Conservation (phyloP, 495 filamentous ascomycete genomes). For the Xylaria bambusicola region DNA sequence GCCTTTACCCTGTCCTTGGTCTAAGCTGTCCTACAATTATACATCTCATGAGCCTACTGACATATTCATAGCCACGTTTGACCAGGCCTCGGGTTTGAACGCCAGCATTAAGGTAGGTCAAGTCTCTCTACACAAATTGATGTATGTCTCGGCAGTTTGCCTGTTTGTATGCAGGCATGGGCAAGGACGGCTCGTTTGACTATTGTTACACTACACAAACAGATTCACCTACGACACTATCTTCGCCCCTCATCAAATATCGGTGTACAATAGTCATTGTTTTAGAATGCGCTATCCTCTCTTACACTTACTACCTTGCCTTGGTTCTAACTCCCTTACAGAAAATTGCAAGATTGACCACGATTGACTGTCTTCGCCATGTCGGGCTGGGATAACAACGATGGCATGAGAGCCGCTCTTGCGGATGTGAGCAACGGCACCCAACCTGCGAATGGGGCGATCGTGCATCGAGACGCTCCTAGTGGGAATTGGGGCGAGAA, state of each 20-base stretch:
- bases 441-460: slow-evolving; percentile 19
- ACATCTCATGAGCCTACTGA: background rate
- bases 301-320: background rate
- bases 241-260: too few relatives aligned
- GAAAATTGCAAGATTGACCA: background rate
- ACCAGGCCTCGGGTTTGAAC: background rate
- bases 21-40: background rate
- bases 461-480: slow-evolving; percentile 23
- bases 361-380: slow-evolving; percentile 16
- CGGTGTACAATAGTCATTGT: too few relatives aligned
- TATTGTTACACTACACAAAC: background rate
- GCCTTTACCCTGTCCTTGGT: background rate
- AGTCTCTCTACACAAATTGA: background rate
- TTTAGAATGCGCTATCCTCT: too few relatives aligned
- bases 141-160: background rate
- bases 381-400: slow-evolving; percentile 40
- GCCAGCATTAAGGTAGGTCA: background rate
- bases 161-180: background rate
- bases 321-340: background rate
- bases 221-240: background rate
- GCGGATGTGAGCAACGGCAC: slow-evolving; percentile 23
- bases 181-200: too few relatives aligned
- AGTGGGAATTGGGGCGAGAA: slow-evolving; percentile 55
- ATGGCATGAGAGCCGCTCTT: slow-evolving; percentile 35
- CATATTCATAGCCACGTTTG: background rate